Percentiles rank a stretch among this genome's conserved stretches.
These are phyloP conservation scores for Westerdykella aurantiaca DNA, from an alignment of 2,329 filamentous ascomycete genomes.

Conservation along the genomic window DNA sequence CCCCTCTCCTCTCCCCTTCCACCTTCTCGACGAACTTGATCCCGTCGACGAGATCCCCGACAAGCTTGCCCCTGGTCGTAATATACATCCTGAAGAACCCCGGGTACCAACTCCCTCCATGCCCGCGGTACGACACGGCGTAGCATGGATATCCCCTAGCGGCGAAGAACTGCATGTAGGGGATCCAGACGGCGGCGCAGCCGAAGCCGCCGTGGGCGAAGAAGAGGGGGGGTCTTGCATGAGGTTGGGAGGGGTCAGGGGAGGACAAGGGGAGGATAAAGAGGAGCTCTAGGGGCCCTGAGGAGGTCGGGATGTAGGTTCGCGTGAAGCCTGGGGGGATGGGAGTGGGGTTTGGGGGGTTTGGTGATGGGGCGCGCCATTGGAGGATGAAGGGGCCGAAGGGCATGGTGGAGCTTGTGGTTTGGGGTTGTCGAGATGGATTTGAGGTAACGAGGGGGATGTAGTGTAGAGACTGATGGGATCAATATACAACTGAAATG, in stretches of 20 bases:
- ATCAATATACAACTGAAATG: no score
- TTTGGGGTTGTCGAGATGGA: no score
- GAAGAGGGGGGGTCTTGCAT: slow-evolving; percentile 32
- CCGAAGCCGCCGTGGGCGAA: slow-evolving; percentile 54
- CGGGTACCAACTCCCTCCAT: slow-evolving; percentile 50
- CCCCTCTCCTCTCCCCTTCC: slow-evolving; percentile 27
- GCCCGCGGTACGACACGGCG: slow-evolving; percentile 49
- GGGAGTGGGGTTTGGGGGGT: slow-evolving; percentile 18
- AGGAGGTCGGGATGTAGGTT: slow-evolving; percentile 41
- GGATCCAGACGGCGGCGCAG: slow-evolving; percentile 48
- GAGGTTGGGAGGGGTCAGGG: background rate
- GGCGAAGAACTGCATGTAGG: slow-evolving; percentile 49
- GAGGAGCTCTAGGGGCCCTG: slow-evolving; percentile 48
- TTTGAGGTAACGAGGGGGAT: no score
- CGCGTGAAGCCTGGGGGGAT: slow-evolving; percentile 43
- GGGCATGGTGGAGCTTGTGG: slow-evolving; percentile 9
- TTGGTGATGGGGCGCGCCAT: slow-evolving; percentile 22
- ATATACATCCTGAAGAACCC: slow-evolving; percentile 46
- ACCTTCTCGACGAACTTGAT: slow-evolving; percentile 29
- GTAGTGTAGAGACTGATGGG: no score
- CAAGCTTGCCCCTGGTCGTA: slow-evolving; percentile 41
- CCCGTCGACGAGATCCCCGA: slow-evolving; percentile 42
- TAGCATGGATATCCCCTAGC: slow-evolving; percentile 45
- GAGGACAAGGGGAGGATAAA: slow-evolving; percentile 32
- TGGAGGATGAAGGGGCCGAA: slow-evolving; percentile 27